Base-by-base conservation (phyloP, 1,284 basidiomycete species). In the Lignosus rhinocerotis region DNA sequence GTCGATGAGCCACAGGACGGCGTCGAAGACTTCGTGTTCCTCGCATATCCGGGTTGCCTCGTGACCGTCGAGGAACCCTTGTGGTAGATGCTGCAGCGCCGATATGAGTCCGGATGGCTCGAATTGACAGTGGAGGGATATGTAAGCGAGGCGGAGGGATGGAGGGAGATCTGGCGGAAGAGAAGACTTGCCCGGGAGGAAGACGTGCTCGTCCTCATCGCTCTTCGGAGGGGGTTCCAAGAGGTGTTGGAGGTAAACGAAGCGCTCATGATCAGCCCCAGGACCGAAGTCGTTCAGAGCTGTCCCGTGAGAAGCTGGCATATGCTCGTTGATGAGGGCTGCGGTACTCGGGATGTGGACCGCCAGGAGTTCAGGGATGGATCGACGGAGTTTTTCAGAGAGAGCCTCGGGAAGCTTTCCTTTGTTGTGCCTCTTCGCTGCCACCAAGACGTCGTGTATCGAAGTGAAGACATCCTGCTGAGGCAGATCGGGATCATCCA, bases 1-100 rank as follows among this genome's bases (percentile, higher is more conserved):
- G 67, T 94, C 84, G 50, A 90, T 74, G 1, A 87, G 81, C 96
- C 96, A 98, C 2, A 98, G 76, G 21, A 92, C 86, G 2, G 89
- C 93, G 59, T 94, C 88, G 65, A 84, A 90, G 6, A 87, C 85
- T 36, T 79, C 78, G 31, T 80, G 78, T 6, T 79, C 73, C 71
- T 95, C 90, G 67, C 91, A 95, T 4, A 84, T 81, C 8, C 76
- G 74, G 1, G 86, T 74, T 5, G 90, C 79, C 10, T 82, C 75
- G 0, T 78, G 66, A 70, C 88, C 83, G 57, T 92, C 86, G 54
- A 94, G 76, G 57, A 79, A 78, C 9, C 79, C 78, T 0, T 70
- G 46, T 0, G 85, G 83, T 44, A 90, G 77, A 46, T 77, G 77
- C 65, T 86, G 80, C 9, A 98, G 79, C 51, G 86, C 85, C 5